Base-by-base conservation (phyloP, 148 eudicot genomes). In the Drosera capensis region DNA sequence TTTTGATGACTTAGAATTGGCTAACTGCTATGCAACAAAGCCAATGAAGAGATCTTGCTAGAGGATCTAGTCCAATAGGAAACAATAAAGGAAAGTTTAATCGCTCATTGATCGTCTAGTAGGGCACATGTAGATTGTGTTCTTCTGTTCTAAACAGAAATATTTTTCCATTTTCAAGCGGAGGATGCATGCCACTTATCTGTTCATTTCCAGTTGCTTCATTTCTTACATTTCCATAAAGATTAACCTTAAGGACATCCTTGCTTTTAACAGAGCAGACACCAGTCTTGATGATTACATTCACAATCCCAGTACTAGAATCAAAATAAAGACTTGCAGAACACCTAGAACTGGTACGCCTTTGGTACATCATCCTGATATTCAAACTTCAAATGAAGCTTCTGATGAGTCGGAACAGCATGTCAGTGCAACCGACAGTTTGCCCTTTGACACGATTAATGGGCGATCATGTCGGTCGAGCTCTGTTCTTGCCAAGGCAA, bases 241-340 rank as follows among this genome's bases (percentile, higher is more conserved):
- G 11, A 28, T 28, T 28, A 28, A 28, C 31, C n/a, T 11, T 34
- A 34, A n/a, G 38, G n/a, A 34, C 21, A 16, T 5, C 34, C 11
- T 25, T 37, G 8, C 5, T n/a, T 41, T 42, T 65, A 37, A 49
- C 41, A 68, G 71, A 61, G 57, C 62, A 46, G 65, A 62, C 43
- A 45, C 48, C 29, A 65, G 49, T 21, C 67, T 44, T 25, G 60
- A 42, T 26, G 52, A 37, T 40, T 48, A 63, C 39, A 40, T 43
- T 28, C 58, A 53, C 17, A 66, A 43, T 59, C 45, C 61, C 38
- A 55, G 66, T 46, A 43, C 58, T 23, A 19, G 48, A 26, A 31
- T 62, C 15, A 74, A 66, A 59, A 70, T 58, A 25, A 74, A 59
- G 63, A 51, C 54, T 20, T 59, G 75, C 50, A 48, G 68, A 55